These are phyloP conservation scores for Cucumis sativus DNA, from an alignment of 306 rosid genomes.

Conservation along the genomic window DNA sequence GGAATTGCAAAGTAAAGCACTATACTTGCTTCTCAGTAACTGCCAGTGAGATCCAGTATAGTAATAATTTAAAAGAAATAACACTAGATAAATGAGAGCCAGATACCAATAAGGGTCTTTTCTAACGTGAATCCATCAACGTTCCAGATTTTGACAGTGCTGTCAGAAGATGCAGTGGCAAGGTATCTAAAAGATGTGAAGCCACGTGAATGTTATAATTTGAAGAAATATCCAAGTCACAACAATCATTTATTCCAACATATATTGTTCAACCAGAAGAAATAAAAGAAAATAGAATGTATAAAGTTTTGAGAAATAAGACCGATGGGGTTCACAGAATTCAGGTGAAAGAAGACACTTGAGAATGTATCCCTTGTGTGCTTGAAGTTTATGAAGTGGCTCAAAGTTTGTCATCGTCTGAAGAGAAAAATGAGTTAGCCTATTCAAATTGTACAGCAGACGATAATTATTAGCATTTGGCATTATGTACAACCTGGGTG, in stretches of 20 bases:
- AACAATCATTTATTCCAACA: neutral
- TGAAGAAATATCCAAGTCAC: neutral
- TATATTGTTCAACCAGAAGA: neutral
- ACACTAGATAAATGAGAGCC: neutral
- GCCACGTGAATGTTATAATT: conserved; percentile 8
- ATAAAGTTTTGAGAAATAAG: conserved; percentile 8
- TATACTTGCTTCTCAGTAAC: neutral
- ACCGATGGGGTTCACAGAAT: conserved; percentile 96
- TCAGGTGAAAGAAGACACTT: conserved; percentile 95
- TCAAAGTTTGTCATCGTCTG: conserved; percentile 98
- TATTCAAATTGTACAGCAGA: neutral
- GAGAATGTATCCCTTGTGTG: conserved; percentile 88
- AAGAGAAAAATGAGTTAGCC: conserved; percentile 10
- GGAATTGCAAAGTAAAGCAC: conserved; percentile 11
- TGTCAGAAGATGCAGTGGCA: conserved; percentile 94
- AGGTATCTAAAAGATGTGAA: conserved; percentile 47
- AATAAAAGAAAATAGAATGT: neutral
- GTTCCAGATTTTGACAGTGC: conserved; percentile 95
- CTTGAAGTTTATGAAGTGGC: conserved; percentile 99
- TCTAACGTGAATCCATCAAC: conserved; percentile 95
- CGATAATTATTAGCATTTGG: neutral
- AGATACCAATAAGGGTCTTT: conserved; percentile 73
- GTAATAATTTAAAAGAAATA: neutral
- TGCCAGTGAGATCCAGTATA: neutral
- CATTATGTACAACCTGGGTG: conserved; percentile 52